These are phyloP conservation scores for Penicillium tannophilum DNA, from an alignment of 495 filamentous ascomycete species.

Conservation along the genomic window DNA sequence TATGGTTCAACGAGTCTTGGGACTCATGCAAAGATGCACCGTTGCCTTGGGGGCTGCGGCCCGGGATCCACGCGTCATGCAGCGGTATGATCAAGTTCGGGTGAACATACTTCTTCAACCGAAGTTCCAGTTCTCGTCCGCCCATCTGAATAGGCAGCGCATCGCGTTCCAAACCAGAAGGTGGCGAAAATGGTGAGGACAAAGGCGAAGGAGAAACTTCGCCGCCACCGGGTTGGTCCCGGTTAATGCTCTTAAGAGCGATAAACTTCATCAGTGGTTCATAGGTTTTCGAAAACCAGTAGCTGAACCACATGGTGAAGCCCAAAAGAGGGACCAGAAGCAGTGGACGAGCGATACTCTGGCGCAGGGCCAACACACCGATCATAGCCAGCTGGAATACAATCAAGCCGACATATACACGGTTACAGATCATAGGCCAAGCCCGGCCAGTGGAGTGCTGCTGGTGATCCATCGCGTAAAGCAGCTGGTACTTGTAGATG, in stretches of 20 bases:
- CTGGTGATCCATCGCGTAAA: conserved; percentile 98
- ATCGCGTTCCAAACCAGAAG: conserved; percentile 49
- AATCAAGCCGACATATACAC: conserved; percentile 78
- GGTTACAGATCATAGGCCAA: conserved; percentile 94
- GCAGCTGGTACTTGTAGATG: conserved; percentile 95
- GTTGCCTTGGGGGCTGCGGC: conserved; percentile 23
- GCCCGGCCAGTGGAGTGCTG: conserved; percentile 92
- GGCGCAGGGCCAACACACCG: conserved; percentile 75
- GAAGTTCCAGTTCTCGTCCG: conserved; percentile 40
- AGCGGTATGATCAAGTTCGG: conserved; percentile 49
- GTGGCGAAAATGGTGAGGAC: conserved; percentile 39
- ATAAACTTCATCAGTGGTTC: conserved; percentile 90
- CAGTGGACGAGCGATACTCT: conserved; percentile 67
- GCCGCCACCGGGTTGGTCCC: conserved; percentile 43
- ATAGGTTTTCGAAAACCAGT: conserved; percentile 72
- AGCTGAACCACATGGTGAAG: conserved; percentile 82
- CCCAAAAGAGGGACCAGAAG: conserved; percentile 75
- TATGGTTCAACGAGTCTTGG: conserved; percentile 25
- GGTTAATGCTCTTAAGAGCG: conserved; percentile 78
- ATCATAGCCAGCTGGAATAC: conserved; percentile 92
- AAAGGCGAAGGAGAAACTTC: conserved; percentile 43
- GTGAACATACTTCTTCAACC: conserved; percentile 51
- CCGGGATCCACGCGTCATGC: conserved; percentile 48
- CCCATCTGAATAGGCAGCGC: conserved; percentile 43
- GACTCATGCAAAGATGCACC: conserved; percentile 20